Evolutionary conservation across 1,284 basidiomycete genomes (phyloP).

Genomic region (Porodaedalea pini): DNA sequence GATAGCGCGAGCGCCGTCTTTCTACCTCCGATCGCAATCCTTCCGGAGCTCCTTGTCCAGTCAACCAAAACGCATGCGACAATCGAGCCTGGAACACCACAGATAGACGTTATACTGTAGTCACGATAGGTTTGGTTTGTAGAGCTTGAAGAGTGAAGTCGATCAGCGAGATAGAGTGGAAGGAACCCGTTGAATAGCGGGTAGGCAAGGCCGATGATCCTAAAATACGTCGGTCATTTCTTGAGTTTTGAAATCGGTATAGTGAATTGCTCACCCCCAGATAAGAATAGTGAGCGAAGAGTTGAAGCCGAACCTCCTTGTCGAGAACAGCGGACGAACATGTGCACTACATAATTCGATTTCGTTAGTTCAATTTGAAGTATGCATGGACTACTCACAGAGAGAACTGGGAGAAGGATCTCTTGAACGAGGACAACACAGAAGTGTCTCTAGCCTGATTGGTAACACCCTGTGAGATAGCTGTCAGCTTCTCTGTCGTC

Average conservation of each 20-base stretch:
- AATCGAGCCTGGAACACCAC: slow-evolving; percentile 57
- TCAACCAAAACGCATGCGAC: slow-evolving; percentile 55
- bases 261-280: slow-evolving; percentile 40
- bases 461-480: slow-evolving; percentile 29
- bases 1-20: slow-evolving; percentile 50
- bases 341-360: slow-evolving; percentile 35
- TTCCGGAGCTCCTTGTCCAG: slow-evolving; percentile 34
- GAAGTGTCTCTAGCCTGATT: slow-evolving; percentile 26
- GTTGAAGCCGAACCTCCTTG: slow-evolving; percentile 46
- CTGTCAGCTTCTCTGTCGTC: slow-evolving; percentile 42
- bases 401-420: slow-evolving; percentile 38
- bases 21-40: slow-evolving; percentile 41
- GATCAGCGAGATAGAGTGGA: slow-evolving; percentile 46
- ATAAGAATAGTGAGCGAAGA: slow-evolving; percentile 49
- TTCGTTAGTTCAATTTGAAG: neutral
- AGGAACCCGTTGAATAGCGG: slow-evolving; percentile 56
- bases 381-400: slow-evolving; percentile 28
- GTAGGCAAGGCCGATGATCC: slow-evolving; percentile 57
- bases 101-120: slow-evolving; percentile 46
- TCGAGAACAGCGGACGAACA: slow-evolving; percentile 49
- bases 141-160: slow-evolving; percentile 32
- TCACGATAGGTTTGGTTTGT: slow-evolving; percentile 43
- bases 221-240: slow-evolving; percentile 25
- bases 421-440: slow-evolving; percentile 33
- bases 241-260: neutral